Evolutionary conservation across 306 rosid species (phyloP).

Genomic region (Prunus campanulata): DNA sequence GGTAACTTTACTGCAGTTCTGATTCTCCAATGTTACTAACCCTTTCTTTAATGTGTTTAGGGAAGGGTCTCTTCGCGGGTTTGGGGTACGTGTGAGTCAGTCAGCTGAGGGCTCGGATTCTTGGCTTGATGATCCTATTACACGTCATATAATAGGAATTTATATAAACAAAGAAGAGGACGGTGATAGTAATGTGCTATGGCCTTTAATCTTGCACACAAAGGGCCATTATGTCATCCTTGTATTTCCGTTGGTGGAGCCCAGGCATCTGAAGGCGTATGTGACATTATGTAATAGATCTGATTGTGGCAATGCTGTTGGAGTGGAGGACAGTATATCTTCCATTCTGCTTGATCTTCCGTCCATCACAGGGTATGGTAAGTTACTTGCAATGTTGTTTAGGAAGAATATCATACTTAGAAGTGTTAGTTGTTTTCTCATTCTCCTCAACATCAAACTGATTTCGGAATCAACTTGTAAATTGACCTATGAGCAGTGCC

Average conservation of each 20-base stretch:
- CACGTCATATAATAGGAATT: conserved; percentile 70
- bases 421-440: not conserved
- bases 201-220: conserved; percentile 82
- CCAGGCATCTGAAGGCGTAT: conserved; percentile 66
- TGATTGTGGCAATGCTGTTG: conserved; percentile 77
- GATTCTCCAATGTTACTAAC: not conserved
- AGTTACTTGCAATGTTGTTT: conserved; percentile 46
- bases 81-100: conserved; percentile 64
- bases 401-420: not conserved
- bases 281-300: conserved; percentile 63
- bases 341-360: conserved; percentile 84
- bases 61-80: conserved; percentile 79
- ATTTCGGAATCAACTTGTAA: not conserved
- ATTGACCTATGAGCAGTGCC: not conserved
- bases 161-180: conserved; percentile 55
- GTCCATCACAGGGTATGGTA: conserved; percentile 97
- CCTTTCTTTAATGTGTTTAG: conserved; percentile 34
- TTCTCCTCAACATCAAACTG: conserved; percentile 2
- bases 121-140: conserved; percentile 95
- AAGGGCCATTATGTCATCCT: conserved; percentile 61
- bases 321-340: conserved; percentile 69
- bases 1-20: not conserved
- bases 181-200: conserved; percentile 50
- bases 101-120: conserved; percentile 84
- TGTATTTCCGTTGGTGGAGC: conserved; percentile 79